Evolutionary conservation across 768 basidiomycete genomes (phyloP).

Genomic region (Pleurotus platypus): DNA sequence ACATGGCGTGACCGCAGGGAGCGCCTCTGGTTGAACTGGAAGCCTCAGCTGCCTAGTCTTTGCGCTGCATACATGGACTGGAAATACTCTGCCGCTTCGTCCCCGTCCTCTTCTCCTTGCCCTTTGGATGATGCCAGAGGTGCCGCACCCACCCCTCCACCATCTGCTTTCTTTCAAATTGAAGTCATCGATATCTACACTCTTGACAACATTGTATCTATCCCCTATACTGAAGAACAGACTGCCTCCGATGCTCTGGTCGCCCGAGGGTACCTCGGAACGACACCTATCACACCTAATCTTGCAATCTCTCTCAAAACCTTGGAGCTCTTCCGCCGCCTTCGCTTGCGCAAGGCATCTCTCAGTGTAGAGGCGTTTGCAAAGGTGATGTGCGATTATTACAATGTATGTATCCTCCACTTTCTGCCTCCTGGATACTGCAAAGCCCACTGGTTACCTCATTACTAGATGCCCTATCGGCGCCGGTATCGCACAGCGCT

Average conservation of each 20-base stretch:
- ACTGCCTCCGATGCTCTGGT: neutral
- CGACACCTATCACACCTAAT: constrained; percentile 15
- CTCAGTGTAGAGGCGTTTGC: constrained; percentile 23
- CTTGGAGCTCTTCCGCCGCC: constrained; percentile 16
- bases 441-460: too few species aligned
- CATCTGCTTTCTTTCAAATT: constrained; percentile 9
- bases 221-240: neutral
- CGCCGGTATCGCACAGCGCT: constrained; percentile 16
- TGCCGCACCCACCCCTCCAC: neutral
- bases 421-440: neutral
- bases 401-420: constrained; percentile 10
- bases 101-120: too few species aligned
- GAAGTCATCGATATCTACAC: constrained; percentile 14
- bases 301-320: constrained; percentile 16
- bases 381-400: constrained; percentile 24
- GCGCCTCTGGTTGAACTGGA: too few species aligned
- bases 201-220: constrained; percentile 1
- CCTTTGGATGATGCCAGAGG: too few species aligned
- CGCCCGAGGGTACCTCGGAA: constrained; percentile 3
- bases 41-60: too few species aligned
- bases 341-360: constrained; percentile 19
- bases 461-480: constrained; percentile 11
- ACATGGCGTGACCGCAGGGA: too few species aligned
- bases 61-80: too few species aligned
- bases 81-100: too few species aligned